phyloP scores from a whole-genome alignment of 352 stramenopile species.

The Phytophthora macrochlamydospora region DNA sequence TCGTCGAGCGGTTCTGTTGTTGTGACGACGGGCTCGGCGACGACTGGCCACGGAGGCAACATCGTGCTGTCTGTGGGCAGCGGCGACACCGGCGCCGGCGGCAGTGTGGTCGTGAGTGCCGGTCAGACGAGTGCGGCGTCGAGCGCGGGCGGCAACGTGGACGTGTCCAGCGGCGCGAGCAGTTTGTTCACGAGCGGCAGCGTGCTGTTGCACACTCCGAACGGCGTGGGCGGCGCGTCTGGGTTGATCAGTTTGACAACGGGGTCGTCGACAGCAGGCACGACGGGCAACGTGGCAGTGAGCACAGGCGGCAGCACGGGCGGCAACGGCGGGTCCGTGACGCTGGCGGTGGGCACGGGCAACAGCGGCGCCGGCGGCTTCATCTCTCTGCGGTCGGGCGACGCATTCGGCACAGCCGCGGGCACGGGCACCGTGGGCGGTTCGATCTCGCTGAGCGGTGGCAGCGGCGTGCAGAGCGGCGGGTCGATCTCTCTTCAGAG shows the following conservation, averaged over 20 bases:
- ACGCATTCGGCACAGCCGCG: not conserved
- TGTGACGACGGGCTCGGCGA: constrained; percentile 9
- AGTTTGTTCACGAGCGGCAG: constrained; percentile 3
- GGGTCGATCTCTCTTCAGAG: constrained; percentile 1
- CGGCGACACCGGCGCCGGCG: constrained; percentile 11
- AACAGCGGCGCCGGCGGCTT: constrained; percentile 5
- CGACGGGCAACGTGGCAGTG: not conserved
- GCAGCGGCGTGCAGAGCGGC: not conserved
- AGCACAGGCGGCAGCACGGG: constrained; percentile 5
- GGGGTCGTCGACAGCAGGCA: constrained; percentile 19
- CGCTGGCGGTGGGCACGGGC: constrained; percentile 3
- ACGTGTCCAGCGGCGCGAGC: constrained; percentile 24
- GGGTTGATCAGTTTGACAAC: constrained; percentile 7
- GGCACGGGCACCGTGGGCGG: not conserved
- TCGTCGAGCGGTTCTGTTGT: not conserved
- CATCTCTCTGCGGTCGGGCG: constrained; percentile 2
- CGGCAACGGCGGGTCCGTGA: constrained; percentile 11
- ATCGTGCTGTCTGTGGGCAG: constrained; percentile 30
- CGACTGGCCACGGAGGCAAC: constrained; percentile 6
- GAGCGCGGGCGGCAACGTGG: constrained; percentile 27
- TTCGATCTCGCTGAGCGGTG: not conserved
- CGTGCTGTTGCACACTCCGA: not conserved
- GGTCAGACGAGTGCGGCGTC: constrained; percentile 24
- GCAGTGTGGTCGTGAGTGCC: not conserved
- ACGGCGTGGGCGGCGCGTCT: not conserved